Conservation (phyloP, 176 grass and related monocot species). For the Oropetium thomaeum region DNA sequence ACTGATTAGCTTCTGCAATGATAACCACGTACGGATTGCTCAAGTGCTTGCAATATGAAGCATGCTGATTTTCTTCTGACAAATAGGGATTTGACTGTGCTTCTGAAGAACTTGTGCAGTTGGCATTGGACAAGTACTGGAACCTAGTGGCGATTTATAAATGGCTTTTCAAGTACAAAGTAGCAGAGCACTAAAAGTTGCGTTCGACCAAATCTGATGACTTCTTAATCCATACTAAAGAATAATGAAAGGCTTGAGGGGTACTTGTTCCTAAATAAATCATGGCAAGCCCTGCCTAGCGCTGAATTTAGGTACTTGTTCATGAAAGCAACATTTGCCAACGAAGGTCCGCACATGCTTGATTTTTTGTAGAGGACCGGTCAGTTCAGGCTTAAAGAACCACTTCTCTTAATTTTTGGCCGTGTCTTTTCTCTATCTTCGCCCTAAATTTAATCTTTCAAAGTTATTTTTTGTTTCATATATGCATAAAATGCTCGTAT, state of each 20-base stretch:
- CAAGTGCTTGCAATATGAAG: neutral
- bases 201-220: neutral
- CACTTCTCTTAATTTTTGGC: neutral
- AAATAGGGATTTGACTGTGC: neutral
- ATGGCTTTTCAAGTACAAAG: neutral
- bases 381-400: slow-evolving; percentile 7
- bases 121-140: neutral
- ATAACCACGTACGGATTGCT: neutral
- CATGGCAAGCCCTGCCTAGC: neutral
- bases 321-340: slow-evolving; percentile 15
- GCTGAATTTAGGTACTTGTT: slow-evolving; percentile 9
- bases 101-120: neutral
- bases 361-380: neutral
- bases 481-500: too few species aligned
- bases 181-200: neutral
- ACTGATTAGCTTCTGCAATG: neutral
- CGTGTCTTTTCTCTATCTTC: too few species aligned
- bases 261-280: neutral
- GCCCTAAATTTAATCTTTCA: neutral
- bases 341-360: neutral
- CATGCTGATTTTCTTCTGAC: neutral
- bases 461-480: neutral
- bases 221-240: neutral
- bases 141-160: neutral
- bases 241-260: neutral